phyloP scores from a whole-genome alignment of 176 grass and related monocot species.

The Musa acuminata region DNA sequence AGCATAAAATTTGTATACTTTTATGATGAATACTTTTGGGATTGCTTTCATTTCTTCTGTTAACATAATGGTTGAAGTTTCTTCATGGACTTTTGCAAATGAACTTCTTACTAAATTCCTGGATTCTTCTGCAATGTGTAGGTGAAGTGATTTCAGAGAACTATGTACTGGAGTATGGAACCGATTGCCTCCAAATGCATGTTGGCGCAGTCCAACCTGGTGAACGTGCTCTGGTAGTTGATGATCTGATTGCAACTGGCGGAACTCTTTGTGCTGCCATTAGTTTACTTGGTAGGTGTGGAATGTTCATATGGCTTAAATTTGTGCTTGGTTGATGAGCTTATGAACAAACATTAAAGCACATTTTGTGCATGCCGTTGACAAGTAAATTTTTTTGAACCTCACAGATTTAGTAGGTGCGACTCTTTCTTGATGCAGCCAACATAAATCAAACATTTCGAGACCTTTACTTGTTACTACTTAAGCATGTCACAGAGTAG shows the following conservation, averaged over 20 bases:
- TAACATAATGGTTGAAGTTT: no score
- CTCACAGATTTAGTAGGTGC: no score
- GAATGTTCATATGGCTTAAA: not conserved
- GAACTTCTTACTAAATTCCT: not conserved
- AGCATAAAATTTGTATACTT: not conserved
- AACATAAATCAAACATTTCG: no score
- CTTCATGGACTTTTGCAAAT: not conserved
- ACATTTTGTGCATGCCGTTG: not conserved
- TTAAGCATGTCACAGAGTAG: no score
- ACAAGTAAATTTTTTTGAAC: no score
- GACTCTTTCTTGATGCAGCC: no score
- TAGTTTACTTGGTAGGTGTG: conserved; percentile 22
- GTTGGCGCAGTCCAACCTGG: conserved; percentile 20
- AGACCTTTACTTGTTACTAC: no score
- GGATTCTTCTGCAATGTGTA: not conserved
- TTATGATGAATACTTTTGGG: not conserved
- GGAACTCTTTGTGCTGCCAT: conserved; percentile 33
- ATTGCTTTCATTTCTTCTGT: no score
- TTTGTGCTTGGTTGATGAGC: not conserved
- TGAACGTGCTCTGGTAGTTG: conserved; percentile 25
- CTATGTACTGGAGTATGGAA: conserved; percentile 29
- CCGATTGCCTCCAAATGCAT: conserved; percentile 26
- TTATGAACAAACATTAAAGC: not conserved
- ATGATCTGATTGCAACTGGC: conserved; percentile 29
- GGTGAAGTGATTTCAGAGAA: conserved; percentile 27